Conservation (phyloP, 2,329 filamentous ascomycete species). For the Penicillium oxalicum region DNA sequence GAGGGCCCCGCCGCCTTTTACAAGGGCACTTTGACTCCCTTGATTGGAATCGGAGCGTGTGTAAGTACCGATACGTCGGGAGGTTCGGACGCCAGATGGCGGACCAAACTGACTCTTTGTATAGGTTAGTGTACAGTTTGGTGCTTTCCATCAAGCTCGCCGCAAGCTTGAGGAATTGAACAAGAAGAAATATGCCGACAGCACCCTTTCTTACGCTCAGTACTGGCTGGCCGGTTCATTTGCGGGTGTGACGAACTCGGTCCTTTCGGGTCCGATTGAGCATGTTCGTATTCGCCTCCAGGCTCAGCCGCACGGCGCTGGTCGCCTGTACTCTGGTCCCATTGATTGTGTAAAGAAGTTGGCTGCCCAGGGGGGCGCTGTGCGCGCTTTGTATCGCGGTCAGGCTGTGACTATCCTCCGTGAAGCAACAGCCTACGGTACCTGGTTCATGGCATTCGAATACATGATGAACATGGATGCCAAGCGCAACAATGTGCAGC, state of each 20-base stretch:
- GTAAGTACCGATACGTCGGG: slow-evolving; percentile 43
- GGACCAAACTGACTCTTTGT: neutral
- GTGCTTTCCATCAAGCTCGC: slow-evolving; percentile 87
- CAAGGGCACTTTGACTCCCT: slow-evolving; percentile 91
- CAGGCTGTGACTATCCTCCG: slow-evolving; percentile 77
- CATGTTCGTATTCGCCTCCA: slow-evolving; percentile 94
- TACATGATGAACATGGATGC: slow-evolving; percentile 92
- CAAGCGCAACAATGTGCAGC: slow-evolving; percentile 65
- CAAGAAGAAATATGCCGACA: slow-evolving; percentile 39
- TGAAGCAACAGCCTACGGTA: slow-evolving; percentile 89
- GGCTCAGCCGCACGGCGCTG: slow-evolving; percentile 85
- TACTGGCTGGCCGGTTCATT: slow-evolving; percentile 90
- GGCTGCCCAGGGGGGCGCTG: slow-evolving; percentile 59
- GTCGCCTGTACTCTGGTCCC: slow-evolving; percentile 73
- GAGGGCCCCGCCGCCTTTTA: slow-evolving; percentile 93
- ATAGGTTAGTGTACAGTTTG: slow-evolving; percentile 85
- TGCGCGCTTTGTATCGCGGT: slow-evolving; percentile 77
- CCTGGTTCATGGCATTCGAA: slow-evolving; percentile 94
- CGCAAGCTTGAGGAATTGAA: slow-evolving; percentile 78
- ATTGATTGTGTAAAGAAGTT: slow-evolving; percentile 88
- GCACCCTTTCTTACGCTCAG: slow-evolving; percentile 67
- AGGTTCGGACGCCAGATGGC: too few species aligned
- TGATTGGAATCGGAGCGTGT: slow-evolving; percentile 94
- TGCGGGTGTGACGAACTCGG: slow-evolving; percentile 82
- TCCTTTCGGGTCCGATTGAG: slow-evolving; percentile 87